Conservation (phyloP, 495 filamentous ascomycete genomes). For the Acidomyces sp. region DNA sequence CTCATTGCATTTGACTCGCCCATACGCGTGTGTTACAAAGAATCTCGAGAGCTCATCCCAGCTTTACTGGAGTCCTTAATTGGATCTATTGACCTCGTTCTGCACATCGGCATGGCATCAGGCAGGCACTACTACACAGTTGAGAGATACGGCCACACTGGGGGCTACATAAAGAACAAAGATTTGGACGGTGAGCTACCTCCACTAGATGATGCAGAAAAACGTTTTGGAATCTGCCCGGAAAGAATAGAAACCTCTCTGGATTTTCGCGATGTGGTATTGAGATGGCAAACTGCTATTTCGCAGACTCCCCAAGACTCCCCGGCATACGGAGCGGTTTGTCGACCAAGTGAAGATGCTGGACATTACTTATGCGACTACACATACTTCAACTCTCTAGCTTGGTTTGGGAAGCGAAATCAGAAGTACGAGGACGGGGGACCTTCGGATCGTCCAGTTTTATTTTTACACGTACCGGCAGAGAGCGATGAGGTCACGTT, state of each 20-base stretch:
- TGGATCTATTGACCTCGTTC: slow-evolving; percentile 42
- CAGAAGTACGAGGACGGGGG: slow-evolving; percentile 28
- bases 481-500: slow-evolving; percentile 43
- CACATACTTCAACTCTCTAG: slow-evolving; percentile 66
- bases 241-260: slow-evolving; percentile 36
- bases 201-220: slow-evolving; percentile 39
- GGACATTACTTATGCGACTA: slow-evolving; percentile 79
- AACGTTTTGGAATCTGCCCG: slow-evolving; percentile 37
- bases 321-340: slow-evolving; percentile 29
- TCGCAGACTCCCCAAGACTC: slow-evolving; percentile 5
- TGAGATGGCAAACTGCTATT: slow-evolving; percentile 39
- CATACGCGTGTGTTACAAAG: slow-evolving; percentile 54
- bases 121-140: slow-evolving; percentile 54
- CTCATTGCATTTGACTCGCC: slow-evolving; percentile 53
- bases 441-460: slow-evolving; percentile 37
- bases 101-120: slow-evolving; percentile 76
- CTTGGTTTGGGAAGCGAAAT: slow-evolving; percentile 34
- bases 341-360: slow-evolving; percentile 58
- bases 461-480: slow-evolving; percentile 71
- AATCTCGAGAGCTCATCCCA: slow-evolving; percentile 51
- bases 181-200: slow-evolving; percentile 53
- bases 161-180: slow-evolving; percentile 57
- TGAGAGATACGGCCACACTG: slow-evolving; percentile 58
- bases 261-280: slow-evolving; percentile 41
- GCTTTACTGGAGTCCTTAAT: slow-evolving; percentile 15